Evolutionary conservation across 1,284 basidiomycete genomes (phyloP).

Genomic region (Erythrobasidium hasegawianum): DNA sequence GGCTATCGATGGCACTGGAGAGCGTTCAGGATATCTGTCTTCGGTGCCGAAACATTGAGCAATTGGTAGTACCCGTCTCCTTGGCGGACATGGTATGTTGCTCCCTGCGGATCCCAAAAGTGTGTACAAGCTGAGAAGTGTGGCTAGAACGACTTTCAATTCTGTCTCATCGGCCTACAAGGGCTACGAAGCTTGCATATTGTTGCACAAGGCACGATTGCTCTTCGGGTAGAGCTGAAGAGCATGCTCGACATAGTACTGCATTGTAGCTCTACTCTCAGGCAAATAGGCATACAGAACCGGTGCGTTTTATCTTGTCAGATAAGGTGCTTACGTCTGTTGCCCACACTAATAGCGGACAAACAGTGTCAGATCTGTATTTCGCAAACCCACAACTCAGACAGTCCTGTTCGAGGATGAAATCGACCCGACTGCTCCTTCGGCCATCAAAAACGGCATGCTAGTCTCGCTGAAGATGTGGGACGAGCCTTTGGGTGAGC

Average conservation of each 20-base stretch:
- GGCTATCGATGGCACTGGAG: slow-evolving; percentile 11
- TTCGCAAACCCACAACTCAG: neutral
- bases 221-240: slow-evolving; percentile 3
- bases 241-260: slow-evolving; percentile 26
- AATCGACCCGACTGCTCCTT: slow-evolving; percentile 17
- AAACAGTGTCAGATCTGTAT: slow-evolving; percentile 2
- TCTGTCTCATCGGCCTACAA: slow-evolving; percentile 7
- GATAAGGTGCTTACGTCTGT: no score
- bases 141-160: slow-evolving; percentile 19
- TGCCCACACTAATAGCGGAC: no score
- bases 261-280: slow-evolving; percentile 15
- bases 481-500: slow-evolving; percentile 28
- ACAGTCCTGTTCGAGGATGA: neutral
- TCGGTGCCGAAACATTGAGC: slow-evolving; percentile 5
- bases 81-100: slow-evolving; percentile 11
- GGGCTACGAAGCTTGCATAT: slow-evolving; percentile 13
- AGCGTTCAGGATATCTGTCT: slow-evolving; percentile 13
- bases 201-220: slow-evolving; percentile 7
- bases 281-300: slow-evolving; percentile 21
- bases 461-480: slow-evolving; percentile 20
- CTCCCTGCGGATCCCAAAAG: neutral
- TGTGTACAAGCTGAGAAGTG: neutral
- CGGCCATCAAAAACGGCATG: slow-evolving; percentile 13
- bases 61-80: slow-evolving; percentile 16
- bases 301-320: neutral